These are phyloP conservation scores for Anthracocystis panici-leucophaei DNA, from an alignment of 1,284 basidiomycete genomes.

Conservation along the genomic window DNA sequence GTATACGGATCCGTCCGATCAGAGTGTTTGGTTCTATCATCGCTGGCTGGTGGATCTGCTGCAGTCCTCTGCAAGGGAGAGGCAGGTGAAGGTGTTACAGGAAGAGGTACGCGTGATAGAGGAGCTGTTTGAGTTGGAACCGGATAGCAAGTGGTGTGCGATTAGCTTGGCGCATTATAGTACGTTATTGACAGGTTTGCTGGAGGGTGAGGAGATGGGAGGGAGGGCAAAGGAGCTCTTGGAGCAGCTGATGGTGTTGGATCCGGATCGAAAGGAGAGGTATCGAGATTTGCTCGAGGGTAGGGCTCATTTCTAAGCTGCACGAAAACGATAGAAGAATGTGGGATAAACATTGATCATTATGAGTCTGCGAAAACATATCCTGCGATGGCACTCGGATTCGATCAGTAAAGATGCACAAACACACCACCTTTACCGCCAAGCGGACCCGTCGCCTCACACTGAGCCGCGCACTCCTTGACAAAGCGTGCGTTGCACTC, in stretches of 20 bases:
- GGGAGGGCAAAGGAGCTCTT: slow-evolving; percentile 23
- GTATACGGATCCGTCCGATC: slow-evolving; percentile 95
- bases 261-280: slow-evolving; percentile 56
- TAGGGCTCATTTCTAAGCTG: slow-evolving; percentile 27
- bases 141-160: slow-evolving; percentile 86
- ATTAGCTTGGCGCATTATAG: slow-evolving; percentile 54
- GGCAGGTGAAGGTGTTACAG: slow-evolving; percentile 13
- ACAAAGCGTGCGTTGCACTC: slow-evolving; percentile 51
- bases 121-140: slow-evolving; percentile 88
- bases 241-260: slow-evolving; percentile 42
- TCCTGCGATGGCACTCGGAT: neutral
- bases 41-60: slow-evolving; percentile 84
- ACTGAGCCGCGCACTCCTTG: slow-evolving; percentile 47
- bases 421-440: slow-evolving; percentile 50
- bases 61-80: neutral
- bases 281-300: slow-evolving; percentile 55
- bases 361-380: too few species aligned
- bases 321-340: neutral
- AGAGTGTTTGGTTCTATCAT: slow-evolving; percentile 98
- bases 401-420: slow-evolving; percentile 26
- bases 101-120: slow-evolving; percentile 84
- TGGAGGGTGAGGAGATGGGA: neutral
- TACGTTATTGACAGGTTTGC: slow-evolving; percentile 13
- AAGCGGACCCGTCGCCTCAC: slow-evolving; percentile 52
- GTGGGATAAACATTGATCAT: neutral